These are phyloP conservation scores for Fusarium luffae DNA, from an alignment of 2,329 filamentous ascomycete genomes.

Conservation along the genomic window DNA sequence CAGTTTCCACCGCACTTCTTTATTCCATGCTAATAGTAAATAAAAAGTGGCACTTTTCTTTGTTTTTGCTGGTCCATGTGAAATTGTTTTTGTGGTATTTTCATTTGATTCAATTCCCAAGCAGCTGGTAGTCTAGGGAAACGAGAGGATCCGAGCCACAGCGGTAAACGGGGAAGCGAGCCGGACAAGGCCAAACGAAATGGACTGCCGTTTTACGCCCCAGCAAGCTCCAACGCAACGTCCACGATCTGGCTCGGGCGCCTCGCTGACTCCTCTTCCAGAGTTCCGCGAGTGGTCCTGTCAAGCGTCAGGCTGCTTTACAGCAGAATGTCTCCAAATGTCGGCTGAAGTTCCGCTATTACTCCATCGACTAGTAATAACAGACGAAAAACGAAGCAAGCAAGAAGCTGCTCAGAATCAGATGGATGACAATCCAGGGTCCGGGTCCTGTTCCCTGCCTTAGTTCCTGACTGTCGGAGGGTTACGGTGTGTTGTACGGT, in stretches of 20 bases:
- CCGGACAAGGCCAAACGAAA: constrained; percentile 43
- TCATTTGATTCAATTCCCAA: constrained; percentile 42
- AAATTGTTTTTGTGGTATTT: constrained; percentile 34
- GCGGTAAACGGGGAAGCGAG: constrained; percentile 41
- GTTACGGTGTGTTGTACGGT: constrained; percentile 26
- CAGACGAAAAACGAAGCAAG: constrained; percentile 12
- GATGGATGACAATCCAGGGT: constrained; percentile 1
- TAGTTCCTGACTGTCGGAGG: constrained; percentile 26
- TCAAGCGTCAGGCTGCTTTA: constrained; percentile 12
- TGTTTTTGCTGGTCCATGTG: constrained; percentile 23
- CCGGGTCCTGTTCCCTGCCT: constrained; percentile 10
- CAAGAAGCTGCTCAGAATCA: neutral
- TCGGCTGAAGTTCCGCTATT: constrained; percentile 33
- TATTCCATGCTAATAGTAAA: constrained; percentile 12
- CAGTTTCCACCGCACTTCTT: constrained; percentile 22
- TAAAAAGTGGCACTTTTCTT: constrained; percentile 25
- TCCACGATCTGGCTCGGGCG: constrained; percentile 40
- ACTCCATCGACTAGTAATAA: constrained; percentile 6
- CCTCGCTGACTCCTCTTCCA: constrained; percentile 37
- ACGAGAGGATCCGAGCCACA: constrained; percentile 34
- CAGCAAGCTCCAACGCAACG: constrained; percentile 34
- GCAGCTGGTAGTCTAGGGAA: constrained; percentile 44
- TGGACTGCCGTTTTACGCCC: constrained; percentile 42
- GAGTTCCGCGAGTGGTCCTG: constrained; percentile 23
- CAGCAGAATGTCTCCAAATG: constrained; percentile 27